A percentile compares a stretch with the other conserved stretches of the same genome.
These are phyloP conservation scores for Penicillium atrosanguineum DNA, from an alignment of 495 filamentous ascomycete species.

Conservation along the genomic window DNA sequence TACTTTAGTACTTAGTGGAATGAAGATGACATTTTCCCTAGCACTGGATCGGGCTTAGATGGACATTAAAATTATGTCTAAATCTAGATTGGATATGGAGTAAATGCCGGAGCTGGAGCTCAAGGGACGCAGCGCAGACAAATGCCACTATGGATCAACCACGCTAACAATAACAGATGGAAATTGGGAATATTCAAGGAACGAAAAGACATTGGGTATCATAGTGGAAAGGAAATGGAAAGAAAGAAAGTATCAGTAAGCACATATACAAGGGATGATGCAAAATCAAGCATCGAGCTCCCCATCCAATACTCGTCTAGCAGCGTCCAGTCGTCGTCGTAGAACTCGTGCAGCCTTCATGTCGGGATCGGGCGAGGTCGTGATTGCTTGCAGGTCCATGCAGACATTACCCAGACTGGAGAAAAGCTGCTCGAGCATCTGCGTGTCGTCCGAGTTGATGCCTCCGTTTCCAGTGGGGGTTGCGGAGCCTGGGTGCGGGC, in stretches of 20 bases:
- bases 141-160: conserved; percentile 5
- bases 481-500: conserved; percentile 27
- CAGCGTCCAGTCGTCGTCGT: conserved; percentile 69
- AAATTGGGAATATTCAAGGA: not conserved
- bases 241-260: conserved; percentile 10
- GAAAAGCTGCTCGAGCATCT: conserved; percentile 73
- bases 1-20: not conserved
- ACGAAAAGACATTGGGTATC: conserved; percentile 23
- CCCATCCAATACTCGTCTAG: conserved; percentile 68
- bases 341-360: conserved; percentile 60
- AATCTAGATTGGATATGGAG: not conserved
- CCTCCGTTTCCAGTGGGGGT: conserved; percentile 33
- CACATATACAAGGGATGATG: conserved; percentile 14
- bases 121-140: not conserved
- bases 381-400: conserved; percentile 61
- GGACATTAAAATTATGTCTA: too few relatives aligned
- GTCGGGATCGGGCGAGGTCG: conserved; percentile 43
- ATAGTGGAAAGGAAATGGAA: conserved; percentile 11
- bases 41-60: too few relatives aligned
- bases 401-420: conserved; percentile 70
- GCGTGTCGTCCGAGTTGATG: conserved; percentile 65
- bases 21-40: too few relatives aligned
- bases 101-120: not conserved
- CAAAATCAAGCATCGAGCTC: conserved; percentile 42
- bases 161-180: not conserved